Conservation (phyloP, 192 early-diverging fungal genomes). For the Coemansia umbellata region DNA sequence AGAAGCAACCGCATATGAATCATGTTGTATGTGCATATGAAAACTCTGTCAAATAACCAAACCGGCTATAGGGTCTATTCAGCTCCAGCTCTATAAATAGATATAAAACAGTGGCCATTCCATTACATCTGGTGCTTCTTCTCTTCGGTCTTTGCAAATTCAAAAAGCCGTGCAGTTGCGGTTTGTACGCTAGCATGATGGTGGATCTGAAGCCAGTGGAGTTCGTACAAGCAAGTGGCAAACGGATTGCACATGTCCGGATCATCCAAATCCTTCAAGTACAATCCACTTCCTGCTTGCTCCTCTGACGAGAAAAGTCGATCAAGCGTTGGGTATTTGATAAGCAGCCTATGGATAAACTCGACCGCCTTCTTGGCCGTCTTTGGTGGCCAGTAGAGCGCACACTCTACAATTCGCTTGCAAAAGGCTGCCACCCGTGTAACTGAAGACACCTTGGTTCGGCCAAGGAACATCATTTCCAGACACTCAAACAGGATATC, state of each 20-base stretch:
- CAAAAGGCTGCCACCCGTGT: slow-evolving; percentile 82
- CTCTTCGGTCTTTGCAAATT: slow-evolving; percentile 32
- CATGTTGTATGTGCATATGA: no score
- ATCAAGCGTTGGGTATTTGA: slow-evolving; percentile 62
- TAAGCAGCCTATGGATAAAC: slow-evolving; percentile 41
- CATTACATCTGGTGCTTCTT: slow-evolving; percentile 38
- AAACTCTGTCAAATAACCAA: no score
- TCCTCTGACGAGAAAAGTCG: slow-evolving; percentile 63
- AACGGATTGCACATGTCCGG: slow-evolving; percentile 95
- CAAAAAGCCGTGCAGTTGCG: slow-evolving; percentile 32
- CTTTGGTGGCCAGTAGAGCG: slow-evolving; percentile 74
- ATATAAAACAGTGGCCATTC: no score
- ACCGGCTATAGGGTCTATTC: no score
- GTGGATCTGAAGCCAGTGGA: slow-evolving; percentile 62
- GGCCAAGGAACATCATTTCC: slow-evolving; percentile 83
- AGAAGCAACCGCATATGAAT: no score
- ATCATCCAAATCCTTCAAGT: slow-evolving; percentile 76
- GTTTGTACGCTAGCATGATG: slow-evolving; percentile 30
- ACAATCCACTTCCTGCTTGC: slow-evolving; percentile 74
- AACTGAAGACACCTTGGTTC: slow-evolving; percentile 66
- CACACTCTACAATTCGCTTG: slow-evolving; percentile 73
- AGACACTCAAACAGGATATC: slow-evolving; percentile 81
- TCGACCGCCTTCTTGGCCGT: slow-evolving; percentile 66
- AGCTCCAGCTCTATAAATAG: no score
- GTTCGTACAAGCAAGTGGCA: slow-evolving; percentile 85